Evolutionary conservation across 2,329 filamentous ascomycete genomes (phyloP), one percentile per base, ranked within the genome.

Genomic region (Aspergillus fructus): DNA sequence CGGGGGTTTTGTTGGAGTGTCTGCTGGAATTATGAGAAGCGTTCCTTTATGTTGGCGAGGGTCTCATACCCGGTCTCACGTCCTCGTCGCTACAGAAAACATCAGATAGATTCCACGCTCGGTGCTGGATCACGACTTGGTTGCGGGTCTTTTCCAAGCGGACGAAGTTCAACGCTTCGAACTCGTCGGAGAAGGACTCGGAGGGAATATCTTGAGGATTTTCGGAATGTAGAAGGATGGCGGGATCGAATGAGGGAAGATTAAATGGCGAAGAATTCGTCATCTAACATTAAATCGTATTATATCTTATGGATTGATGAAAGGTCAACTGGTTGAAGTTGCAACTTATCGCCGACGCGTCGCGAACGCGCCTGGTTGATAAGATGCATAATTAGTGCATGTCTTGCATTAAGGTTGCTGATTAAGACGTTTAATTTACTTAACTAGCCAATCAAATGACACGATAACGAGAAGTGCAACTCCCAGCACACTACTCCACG

Each of bases 191-290:
- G 60, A 73, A 74, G 51, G 69, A 67, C 53, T 72, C 67, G n/a
- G 68, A 73, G 15, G 65, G 68, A 15, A 65, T 66, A 30, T 65
- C 58, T 53, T 58, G 51, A 33, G 59, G 56, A 39, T 60, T 61
- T 68, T 83, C 78, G 53, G 80, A 82, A 61, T 80, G 75, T 23
- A 81, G 71, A 59, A 79, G 70, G 30, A 82, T 60, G 42, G 79
- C 78, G 43, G 80, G 80, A 59, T 83, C 81, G 56, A 82, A 83
- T 5, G 80, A 81, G 4, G 79, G 76, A 3, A 77, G 75, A 34
- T 77, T 67, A 30, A 64, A 62, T 42, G 72, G 68, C 40, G 73
- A 71, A 17, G 72, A 74, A 24, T 66, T 64, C 62, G 65, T 67
- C 72, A 73, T 72, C 58, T 64, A 71, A 63, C 55, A 34, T n/a